Percentiles rank a stretch among this genome's conserved stretches.
These are phyloP conservation scores for Chalara sp. DNA, from an alignment of 2,329 filamentous ascomycete species.

Conservation along the genomic window DNA sequence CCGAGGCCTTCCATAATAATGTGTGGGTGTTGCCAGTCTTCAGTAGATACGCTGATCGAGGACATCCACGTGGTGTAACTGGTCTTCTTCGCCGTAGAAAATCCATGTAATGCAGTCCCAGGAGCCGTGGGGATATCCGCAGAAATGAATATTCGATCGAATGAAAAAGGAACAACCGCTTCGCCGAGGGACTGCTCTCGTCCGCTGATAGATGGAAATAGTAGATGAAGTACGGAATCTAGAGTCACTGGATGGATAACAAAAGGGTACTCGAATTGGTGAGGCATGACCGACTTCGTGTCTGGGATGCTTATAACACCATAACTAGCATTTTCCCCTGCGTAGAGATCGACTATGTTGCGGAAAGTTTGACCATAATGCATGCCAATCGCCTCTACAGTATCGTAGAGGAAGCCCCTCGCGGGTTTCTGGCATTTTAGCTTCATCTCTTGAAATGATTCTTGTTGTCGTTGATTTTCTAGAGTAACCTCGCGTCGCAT, in stretches of 20 bases:
- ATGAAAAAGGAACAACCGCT: constrained; percentile 3
- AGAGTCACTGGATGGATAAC: constrained; percentile 38
- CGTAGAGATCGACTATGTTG: constrained; percentile 32
- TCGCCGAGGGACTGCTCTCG: constrained; percentile 13
- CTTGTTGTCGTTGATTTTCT: background rate
- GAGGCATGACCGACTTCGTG: constrained; percentile 31
- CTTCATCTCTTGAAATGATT: background rate
- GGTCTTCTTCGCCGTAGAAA: no score
- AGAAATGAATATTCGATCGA: constrained; percentile 6
- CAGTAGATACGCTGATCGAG: no score
- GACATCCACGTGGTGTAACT: no score
- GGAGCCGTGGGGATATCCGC: constrained; percentile 1
- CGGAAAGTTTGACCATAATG: constrained; percentile 10
- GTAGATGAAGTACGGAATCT: constrained; percentile 34
- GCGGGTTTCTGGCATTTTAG: background rate
- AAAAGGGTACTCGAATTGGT: constrained; percentile 32
- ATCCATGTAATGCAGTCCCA: background rate
- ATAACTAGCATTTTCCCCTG: constrained; percentile 3
- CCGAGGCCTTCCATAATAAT: no score
- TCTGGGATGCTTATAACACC: background rate
- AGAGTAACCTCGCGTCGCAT: background rate
- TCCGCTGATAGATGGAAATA: background rate
- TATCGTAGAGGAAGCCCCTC: background rate
- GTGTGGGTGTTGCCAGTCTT: no score
- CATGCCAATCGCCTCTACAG: background rate